These are phyloP conservation scores for Mycena sp. DNA, from an alignment of 1,284 basidiomycete species.

Conservation along the genomic window DNA sequence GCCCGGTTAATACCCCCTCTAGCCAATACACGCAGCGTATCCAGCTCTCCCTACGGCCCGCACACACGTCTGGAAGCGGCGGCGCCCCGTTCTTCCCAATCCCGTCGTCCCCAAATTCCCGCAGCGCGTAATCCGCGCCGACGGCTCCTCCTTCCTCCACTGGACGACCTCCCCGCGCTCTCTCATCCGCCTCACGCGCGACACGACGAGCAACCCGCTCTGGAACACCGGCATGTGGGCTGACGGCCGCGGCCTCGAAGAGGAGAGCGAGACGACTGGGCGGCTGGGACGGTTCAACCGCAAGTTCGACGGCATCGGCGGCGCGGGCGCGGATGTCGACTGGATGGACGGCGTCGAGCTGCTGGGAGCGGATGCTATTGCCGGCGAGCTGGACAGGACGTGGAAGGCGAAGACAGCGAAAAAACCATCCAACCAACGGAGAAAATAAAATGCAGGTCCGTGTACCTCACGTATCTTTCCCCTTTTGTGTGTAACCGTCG, in stretches of 20 bases:
- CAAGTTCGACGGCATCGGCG: constrained; percentile 72
- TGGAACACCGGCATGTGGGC: constrained; percentile 76
- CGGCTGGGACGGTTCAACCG: constrained; percentile 83
- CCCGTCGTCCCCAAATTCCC: constrained; percentile 87
- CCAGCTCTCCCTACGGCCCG: constrained; percentile 79
- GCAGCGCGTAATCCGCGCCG: constrained; percentile 83
- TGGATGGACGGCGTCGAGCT: constrained; percentile 55
- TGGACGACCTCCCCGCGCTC: constrained; percentile 88
- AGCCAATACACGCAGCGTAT: too few relatives aligned
- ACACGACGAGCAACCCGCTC: constrained; percentile 86
- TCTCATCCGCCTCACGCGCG: constrained; percentile 77
- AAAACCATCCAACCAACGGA: too few relatives aligned
- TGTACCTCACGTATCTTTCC: too few relatives aligned
- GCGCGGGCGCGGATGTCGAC: constrained; percentile 50
- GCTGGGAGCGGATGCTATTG: constrained; percentile 7
- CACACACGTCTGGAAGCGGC: constrained; percentile 79
- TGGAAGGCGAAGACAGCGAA: too few relatives aligned
- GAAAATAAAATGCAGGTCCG: too few relatives aligned
- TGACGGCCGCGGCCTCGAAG: constrained; percentile 69
- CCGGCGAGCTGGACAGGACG: constrained; percentile 34
- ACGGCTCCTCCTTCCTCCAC: constrained; percentile 88
- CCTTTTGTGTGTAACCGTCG: too few relatives aligned
- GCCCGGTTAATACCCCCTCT: too few relatives aligned
- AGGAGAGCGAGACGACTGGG: constrained; percentile 77
- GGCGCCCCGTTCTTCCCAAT: constrained; percentile 72